Percentiles rank a stretch among this genome's conserved stretches.
phyloP scores from a whole-genome alignment of 352 stramenopile genomes.

The Phytophthora agathidicida region DNA sequence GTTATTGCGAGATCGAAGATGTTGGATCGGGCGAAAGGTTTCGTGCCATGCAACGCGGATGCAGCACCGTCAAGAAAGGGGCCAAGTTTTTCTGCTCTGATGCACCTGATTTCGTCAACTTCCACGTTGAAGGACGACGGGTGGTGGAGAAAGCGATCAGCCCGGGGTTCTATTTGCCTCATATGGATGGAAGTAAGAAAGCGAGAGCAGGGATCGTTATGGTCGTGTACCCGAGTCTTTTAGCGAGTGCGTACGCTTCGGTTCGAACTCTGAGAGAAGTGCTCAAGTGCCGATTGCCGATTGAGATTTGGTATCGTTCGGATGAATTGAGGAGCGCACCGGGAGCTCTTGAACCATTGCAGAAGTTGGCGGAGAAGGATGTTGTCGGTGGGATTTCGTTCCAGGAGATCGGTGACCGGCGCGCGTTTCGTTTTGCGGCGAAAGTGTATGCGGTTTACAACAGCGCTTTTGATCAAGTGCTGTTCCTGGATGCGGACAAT shows the following conservation, averaged over 20 bases:
- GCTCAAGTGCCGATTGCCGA: constrained; percentile 41
- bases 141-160: constrained; percentile 15
- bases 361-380: constrained; percentile 23
- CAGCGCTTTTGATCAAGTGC: constrained; percentile 45
- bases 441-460: constrained; percentile 59
- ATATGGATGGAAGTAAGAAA: constrained; percentile 5
- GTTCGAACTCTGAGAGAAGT: constrained; percentile 45
- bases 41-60: constrained; percentile 38
- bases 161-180: constrained; percentile 15
- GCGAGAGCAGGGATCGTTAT: constrained; percentile 45
- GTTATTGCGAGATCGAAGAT: constrained; percentile 34
- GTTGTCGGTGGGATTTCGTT: constrained; percentile 30
- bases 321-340: constrained; percentile 28
- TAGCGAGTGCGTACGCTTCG: constrained; percentile 44
- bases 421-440: constrained; percentile 50
- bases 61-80: constrained; percentile 35
- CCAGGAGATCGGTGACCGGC: constrained; percentile 25
- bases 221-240: constrained; percentile 52
- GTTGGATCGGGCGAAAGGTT: constrained; percentile 34
- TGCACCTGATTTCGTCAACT: constrained; percentile 49
- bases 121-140: constrained; percentile 31
- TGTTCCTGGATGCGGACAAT: constrained; percentile 70
- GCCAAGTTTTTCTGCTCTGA: constrained; percentile 51
- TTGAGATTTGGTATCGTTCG: constrained; percentile 55
- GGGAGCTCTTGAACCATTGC: constrained; percentile 12